Conservation (phyloP, 805 yeast species). For the Schizosaccharomyces osmophilus region DNA sequence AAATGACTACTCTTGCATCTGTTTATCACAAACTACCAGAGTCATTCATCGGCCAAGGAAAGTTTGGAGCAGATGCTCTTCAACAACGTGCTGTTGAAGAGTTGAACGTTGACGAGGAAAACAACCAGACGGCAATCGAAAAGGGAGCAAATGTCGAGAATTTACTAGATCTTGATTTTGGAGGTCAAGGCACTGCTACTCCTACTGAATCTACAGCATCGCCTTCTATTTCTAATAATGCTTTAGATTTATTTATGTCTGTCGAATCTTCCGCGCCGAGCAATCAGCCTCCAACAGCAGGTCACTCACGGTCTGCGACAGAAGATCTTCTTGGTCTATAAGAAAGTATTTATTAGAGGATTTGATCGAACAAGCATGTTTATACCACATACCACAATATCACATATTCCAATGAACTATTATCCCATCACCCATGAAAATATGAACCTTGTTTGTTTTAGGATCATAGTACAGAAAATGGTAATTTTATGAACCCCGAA, state of each 20-base stretch:
- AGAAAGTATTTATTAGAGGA: not conserved
- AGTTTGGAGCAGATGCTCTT: conserved; percentile 18
- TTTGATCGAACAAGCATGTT: no score
- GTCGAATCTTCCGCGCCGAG: not conserved
- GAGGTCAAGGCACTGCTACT: not conserved
- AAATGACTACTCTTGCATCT: conserved; percentile 61
- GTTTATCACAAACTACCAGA: conserved; percentile 62
- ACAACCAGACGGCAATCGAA: conserved; percentile 9
- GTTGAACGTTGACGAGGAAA: conserved; percentile 51
- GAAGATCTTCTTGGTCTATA: not conserved
- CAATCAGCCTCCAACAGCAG: not conserved
- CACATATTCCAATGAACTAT: no score
- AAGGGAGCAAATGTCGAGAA: conserved; percentile 39
- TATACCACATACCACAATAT: no score
- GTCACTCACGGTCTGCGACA: not conserved
- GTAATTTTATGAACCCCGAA: no score
- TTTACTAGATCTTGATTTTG: conserved; percentile 62
- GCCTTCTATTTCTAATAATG: not conserved
- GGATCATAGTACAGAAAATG: no score
- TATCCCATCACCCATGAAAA: no score
- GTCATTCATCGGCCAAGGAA: conserved; percentile 13
- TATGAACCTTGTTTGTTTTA: no score
- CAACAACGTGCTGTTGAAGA: conserved; percentile 41
- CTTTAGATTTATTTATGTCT: not conserved
- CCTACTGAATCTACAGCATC: not conserved